Evolutionary conservation across 2,329 filamentous ascomycete species (phyloP), one percentile per base, ranked within the genome.

Genomic region (Tolypocladium cylindrosporum): DNA sequence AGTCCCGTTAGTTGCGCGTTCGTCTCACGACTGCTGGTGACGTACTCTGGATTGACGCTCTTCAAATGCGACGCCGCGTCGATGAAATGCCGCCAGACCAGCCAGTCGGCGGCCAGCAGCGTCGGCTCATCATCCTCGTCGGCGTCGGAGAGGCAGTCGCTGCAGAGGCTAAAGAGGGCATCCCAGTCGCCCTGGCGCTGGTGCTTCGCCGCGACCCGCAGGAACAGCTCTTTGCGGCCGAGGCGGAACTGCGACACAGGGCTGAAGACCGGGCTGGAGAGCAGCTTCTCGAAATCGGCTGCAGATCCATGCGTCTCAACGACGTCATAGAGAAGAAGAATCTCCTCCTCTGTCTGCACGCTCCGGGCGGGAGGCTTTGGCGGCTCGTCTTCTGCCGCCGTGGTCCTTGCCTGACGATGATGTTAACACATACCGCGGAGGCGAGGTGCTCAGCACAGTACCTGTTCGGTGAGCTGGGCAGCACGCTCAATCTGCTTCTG

Each of bases 401-500:
- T 58, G 19, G 51, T 57, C 31, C 64, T 60, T 40, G 63, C 64
- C 68, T 71, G 31, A 8, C 7, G 9, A n/a, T 31, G 10, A 10
- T 1, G 58, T 59, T 21, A 59, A 36, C 9, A 16, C 34, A 13
- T 4, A 13, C 14, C 24, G 13, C 36, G 14, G 9, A 27, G n/a
- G 11, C 13, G 8, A 4, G 9, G 24, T 27, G 51, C 36, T n/a
- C 4, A 19, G 5, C 24, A 62, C 39, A 37, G 19, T 70, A 77
- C 77, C 66, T 75, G 71, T 62, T 78, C 77, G 0, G 77, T 66
- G 1, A 72, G 59, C 45, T 78, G 75, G 1, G 78, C 77, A 4
- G 78, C 79, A 54, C 77, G 73, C 59, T 81, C 76, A 1, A 80
- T 75, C 63, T 81, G 79, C 65, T 79, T 79, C 21, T 77, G 65